phyloP scores from a whole-genome alignment of 2,329 filamentous ascomycete genomes.

The Rhinocladiella mackenziei region DNA sequence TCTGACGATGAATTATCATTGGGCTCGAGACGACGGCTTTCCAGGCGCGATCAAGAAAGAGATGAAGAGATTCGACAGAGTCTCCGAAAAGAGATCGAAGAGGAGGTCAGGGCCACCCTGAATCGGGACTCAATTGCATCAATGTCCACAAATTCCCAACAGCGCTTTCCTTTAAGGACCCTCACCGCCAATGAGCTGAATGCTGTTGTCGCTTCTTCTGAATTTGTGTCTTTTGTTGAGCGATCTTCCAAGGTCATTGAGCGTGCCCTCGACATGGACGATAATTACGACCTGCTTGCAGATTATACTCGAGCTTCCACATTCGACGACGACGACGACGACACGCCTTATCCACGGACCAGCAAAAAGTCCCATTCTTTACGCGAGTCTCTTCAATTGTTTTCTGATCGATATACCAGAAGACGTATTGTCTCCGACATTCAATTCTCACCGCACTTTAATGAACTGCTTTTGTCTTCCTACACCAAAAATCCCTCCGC shows the following conservation, averaged over 20 bases:
- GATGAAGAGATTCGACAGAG: slow-evolving; percentile 87
- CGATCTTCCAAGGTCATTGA: slow-evolving; percentile 96
- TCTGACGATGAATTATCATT: slow-evolving; percentile 60
- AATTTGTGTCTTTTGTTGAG: slow-evolving; percentile 93
- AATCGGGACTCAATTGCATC: slow-evolving; percentile 33
- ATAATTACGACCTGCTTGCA: slow-evolving; percentile 92
- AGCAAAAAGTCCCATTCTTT: slow-evolving; percentile 32
- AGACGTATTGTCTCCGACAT: slow-evolving; percentile 96
- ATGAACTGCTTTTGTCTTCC: slow-evolving; percentile 84
- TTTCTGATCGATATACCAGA: slow-evolving; percentile 92
- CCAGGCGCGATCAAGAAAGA: slow-evolving; percentile 71
- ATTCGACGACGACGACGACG: slow-evolving; percentile 73
- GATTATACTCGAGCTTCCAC: slow-evolving; percentile 82
- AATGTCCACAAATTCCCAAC: slow-evolving; percentile 44
- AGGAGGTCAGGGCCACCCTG: slow-evolving; percentile 71
- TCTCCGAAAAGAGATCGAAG: slow-evolving; percentile 83
- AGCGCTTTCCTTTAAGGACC: slow-evolving; percentile 70
- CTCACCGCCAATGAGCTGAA: slow-evolving; percentile 80
- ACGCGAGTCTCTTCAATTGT: slow-evolving; percentile 88
- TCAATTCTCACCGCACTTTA: slow-evolving; percentile 85
- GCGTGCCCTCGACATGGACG: slow-evolving; percentile 76
- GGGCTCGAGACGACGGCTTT: slow-evolving; percentile 66
- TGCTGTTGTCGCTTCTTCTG: slow-evolving; percentile 84
- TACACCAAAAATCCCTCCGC: slow-evolving; percentile 97
- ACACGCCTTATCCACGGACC: slow-evolving; percentile 32